These are phyloP conservation scores for Termitomyces titanicus DNA, from an alignment of 768 basidiomycete species.

Conservation along the genomic window DNA sequence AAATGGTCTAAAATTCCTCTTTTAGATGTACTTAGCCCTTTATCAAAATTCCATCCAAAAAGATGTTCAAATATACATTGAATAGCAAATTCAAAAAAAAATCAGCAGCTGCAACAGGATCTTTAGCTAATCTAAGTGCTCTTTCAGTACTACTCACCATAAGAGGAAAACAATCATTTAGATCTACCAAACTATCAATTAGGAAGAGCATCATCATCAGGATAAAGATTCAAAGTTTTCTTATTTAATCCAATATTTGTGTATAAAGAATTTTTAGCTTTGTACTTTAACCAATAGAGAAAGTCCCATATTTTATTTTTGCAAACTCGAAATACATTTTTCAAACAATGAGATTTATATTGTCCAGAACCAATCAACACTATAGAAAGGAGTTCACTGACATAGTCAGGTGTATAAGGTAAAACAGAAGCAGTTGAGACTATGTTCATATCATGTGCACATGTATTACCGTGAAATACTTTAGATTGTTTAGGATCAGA, in stretches of 20 bases:
- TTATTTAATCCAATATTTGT: background rate
- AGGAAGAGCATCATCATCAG: background rate
- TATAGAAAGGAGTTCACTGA: constrained; percentile 20
- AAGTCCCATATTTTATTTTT: constrained; percentile 22
- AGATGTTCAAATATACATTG: background rate
- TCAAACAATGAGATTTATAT: constrained; percentile 11
- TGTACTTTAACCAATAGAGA: constrained; percentile 17
- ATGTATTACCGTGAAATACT: constrained; percentile 30
- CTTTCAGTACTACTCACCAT: constrained; percentile 21
- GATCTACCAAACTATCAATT: constrained; percentile 6
- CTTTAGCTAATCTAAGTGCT: constrained; percentile 14
- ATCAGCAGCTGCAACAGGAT: background rate
- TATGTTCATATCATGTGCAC: constrained; percentile 30
- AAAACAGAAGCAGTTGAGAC: constrained; percentile 22
- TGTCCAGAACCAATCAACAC: constrained; percentile 26
- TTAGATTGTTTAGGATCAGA: constrained; percentile 17
- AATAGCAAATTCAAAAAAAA: background rate
- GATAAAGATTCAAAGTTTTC: background rate
- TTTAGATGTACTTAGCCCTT: too few relatives aligned
- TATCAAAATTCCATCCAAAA: too few relatives aligned
- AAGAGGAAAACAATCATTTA: constrained; percentile 23
- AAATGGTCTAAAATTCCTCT: too few relatives aligned
- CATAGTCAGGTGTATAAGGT: constrained; percentile 21
- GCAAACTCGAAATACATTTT: constrained; percentile 17
- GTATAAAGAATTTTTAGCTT: constrained; percentile 20